Base-by-base conservation (phyloP, 2,329 filamentous ascomycete species). In the Alternaria alternata region DNA sequence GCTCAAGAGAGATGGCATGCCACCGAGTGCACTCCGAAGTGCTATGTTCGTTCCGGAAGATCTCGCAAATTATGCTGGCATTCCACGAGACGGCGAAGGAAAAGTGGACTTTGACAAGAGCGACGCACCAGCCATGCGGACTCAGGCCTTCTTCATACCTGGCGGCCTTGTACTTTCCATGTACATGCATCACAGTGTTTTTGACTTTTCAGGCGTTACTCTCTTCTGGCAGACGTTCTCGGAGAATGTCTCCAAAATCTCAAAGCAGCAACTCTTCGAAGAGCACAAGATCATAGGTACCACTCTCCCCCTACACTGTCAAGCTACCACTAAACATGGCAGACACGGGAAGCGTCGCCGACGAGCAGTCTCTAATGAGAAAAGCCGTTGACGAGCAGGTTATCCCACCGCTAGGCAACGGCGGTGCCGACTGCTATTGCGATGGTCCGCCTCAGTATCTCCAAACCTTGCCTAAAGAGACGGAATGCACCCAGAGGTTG, bases 111-210 rank as follows among this genome's bases (percentile, higher is more conserved):
- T 75, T 26, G 51, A 61, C 3, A 54, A 64, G 12, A 68, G 64
- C 53, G 61, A 70, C 20, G 70, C 68, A 16, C 76, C 76, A 2
- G 75, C 62, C 3, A 70, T 78, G 64, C 66, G 71, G 30, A 55
- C 73, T 1, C 73, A 77, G 48, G 75, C 74, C 2, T 73, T 67
- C 63, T 78, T 78, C 60, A 73, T 78, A 22, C 71, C 73, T 3
- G 75, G 75, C 14, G 76, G 76, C 1, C 71, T 78, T 9, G 69
- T 76, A 3, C 51, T 78, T n/a, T 76, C 72, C 55, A 71, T 71
- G 34, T 77, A 77, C 57, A 65, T 69, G 49, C 73, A 76, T 24
- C 76, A 78, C 56, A 70, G 62, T 5, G 70, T 77, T 1, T 63
- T 71, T 24, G 76, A 78, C 53, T 75, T 72, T 30, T 70, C 71